Conservation (phyloP, 2,329 filamentous ascomycete genomes). For the Ceratocystis destructans region DNA sequence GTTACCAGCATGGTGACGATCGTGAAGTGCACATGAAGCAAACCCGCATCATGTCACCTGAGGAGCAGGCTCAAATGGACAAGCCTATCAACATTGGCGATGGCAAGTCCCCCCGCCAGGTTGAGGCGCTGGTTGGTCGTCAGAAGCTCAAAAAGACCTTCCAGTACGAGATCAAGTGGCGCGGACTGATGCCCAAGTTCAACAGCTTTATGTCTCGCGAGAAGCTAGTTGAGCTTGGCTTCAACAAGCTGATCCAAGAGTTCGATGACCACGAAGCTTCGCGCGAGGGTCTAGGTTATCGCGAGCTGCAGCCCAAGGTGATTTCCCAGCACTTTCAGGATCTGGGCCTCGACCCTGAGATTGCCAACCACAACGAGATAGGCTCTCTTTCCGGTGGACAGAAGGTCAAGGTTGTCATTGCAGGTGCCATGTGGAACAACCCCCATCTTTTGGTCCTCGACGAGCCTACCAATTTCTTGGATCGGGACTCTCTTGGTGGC, state of each 20-base stretch:
- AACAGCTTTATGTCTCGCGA: constrained; percentile 90
- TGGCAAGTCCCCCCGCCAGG: constrained; percentile 59
- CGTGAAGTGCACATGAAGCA: constrained; percentile 96
- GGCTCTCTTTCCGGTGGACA: constrained; percentile 90
- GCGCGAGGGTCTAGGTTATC: constrained; percentile 95
- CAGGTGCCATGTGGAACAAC: constrained; percentile 97
- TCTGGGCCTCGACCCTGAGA: constrained; percentile 87
- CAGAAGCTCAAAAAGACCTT: constrained; percentile 99
- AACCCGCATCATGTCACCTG: constrained; percentile 73
- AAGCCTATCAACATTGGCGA: constrained; percentile 75
- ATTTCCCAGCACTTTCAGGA: constrained; percentile 99
- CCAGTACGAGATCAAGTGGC: constrained; percentile 98
- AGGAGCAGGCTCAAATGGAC: constrained; percentile 83
- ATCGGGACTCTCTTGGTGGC: constrained; percentile 91
- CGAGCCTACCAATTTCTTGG: constrained; percentile 98
- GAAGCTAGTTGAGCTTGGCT: constrained; percentile 73
- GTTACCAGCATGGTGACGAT: constrained; percentile 92
- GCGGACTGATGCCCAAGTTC: constrained; percentile 73
- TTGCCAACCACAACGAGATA: constrained; percentile 98
- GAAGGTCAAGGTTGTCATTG: constrained; percentile 97
- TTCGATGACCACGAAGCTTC: constrained; percentile 98
- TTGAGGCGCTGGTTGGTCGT: constrained; percentile 85
- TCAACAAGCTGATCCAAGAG: constrained; percentile 87
- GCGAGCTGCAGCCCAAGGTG: constrained; percentile 78
- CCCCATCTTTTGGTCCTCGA: constrained; percentile 93